Evolutionary conservation across 306 rosid genomes (phyloP).

Genomic region (Trifolium fragiferum): DNA sequence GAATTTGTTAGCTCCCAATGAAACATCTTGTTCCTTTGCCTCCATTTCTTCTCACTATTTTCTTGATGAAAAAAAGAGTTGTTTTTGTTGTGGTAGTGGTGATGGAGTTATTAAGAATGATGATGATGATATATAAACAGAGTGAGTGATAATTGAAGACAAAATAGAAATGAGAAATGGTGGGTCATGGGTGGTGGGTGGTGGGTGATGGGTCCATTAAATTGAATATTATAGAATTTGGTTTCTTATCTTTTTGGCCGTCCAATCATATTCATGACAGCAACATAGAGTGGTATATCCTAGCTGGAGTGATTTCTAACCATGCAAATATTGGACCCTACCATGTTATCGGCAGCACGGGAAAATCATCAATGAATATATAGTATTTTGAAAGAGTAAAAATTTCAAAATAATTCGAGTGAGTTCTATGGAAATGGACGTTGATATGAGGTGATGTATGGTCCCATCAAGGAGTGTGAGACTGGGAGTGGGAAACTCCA

Average conservation of each 20-base stretch:
- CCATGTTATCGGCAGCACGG: conserved; percentile 36
- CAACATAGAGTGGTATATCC: conserved; percentile 30
- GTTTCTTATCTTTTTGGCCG: conserved; percentile 43
- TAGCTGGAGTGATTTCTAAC: conserved; percentile 27
- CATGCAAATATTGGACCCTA: conserved; percentile 1
- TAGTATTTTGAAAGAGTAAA: not conserved
- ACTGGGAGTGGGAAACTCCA: not conserved
- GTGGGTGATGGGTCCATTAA: conserved; percentile 47
- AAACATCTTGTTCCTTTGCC: conserved; percentile 83
- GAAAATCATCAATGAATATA: not conserved
- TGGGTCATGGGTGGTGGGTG: not conserved
- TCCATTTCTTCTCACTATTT: conserved; percentile 55
- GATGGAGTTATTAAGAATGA: not conserved
- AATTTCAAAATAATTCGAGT: conserved; percentile 25
- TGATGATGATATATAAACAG: conserved; percentile 37
- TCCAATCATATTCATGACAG: conserved; percentile 38
- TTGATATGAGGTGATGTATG: not conserved
- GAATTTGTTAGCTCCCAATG: conserved; percentile 86
- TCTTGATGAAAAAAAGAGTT: not conserved
- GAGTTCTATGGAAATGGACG: conserved; percentile 12
- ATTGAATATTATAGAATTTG: conserved; percentile 1
- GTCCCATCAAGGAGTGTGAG: not conserved
- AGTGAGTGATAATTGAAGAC: not conserved
- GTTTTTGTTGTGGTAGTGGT: not conserved
- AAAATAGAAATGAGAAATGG: not conserved